Evolutionary conservation across 2,329 filamentous ascomycete genomes (phyloP).

Genomic region (Aspergillus aculeatinus): DNA sequence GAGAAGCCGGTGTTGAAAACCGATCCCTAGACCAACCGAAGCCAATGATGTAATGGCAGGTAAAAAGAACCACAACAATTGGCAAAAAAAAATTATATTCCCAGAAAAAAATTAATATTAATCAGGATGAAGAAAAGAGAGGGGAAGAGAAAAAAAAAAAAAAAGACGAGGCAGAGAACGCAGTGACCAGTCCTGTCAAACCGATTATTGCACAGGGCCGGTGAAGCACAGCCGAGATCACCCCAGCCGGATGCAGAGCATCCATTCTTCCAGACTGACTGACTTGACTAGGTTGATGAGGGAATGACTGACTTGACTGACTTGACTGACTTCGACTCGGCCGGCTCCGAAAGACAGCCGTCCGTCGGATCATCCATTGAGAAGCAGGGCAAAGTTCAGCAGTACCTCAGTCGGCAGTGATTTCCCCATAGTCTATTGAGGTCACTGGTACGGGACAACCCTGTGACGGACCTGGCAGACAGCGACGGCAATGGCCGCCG

Average conservation of each 20-base stretch:
- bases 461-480: not conserved
- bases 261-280: conserved; percentile 12
- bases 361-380: conserved; percentile 8
- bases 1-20: conserved; percentile 7
- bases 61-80: conserved; percentile 4
- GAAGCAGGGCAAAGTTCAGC: conserved; percentile 5
- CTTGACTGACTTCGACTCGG: conserved; percentile 13
- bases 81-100: not conserved
- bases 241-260: conserved; percentile 25
- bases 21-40: conserved; percentile 8
- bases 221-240: conserved; percentile 24
- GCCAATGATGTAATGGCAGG: conserved; percentile 16
- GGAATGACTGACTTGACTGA: not conserved
- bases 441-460: not conserved
- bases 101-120: not conserved
- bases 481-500: not conserved
- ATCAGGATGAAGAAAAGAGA: not conserved
- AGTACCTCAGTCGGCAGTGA: not conserved
- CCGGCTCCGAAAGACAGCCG: conserved; percentile 21
- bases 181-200: not conserved
- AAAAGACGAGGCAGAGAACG: not conserved
- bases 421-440: not conserved
- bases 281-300: no score
- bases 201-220: conserved; percentile 12
- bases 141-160: not conserved